Evolutionary conservation across 2,329 filamentous ascomycete species (phyloP), one percentile per base, ranked within the genome.

Genomic region (Fusarium fracticaudum): DNA sequence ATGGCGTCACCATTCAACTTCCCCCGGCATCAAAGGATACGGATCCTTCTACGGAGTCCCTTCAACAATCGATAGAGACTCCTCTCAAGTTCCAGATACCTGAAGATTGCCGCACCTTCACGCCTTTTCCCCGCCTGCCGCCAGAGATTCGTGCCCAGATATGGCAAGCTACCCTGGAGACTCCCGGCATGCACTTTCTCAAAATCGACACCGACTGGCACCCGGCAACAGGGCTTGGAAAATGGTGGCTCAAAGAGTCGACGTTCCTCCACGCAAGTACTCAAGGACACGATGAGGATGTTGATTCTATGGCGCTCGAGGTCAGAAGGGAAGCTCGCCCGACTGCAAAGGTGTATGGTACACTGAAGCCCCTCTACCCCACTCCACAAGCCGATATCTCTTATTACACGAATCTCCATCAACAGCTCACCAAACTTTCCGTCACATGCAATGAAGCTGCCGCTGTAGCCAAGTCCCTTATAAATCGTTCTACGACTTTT

Each of bases 161-260:
- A 60, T 84, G 82, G 82, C 78, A 78, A 44, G 51, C 59, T 26
- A 77, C 79, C 29, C 65, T 84, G 15, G 68, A 76, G 4, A 75
- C 79, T 15, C 81, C 81, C 2, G 82, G 82, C 33, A 79, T 83
- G 74, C 79, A 83, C 45, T 84, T 83, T 45, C 72, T 84, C 63
- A 79, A 77, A 60, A 71, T 82, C 12, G 64, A 79, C 18, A 71
- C 72, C 12, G 58, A 64, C 13, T 76, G 74, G 24, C 60, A 71
- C 13, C 48, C 67, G 14, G 48, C 60, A 11, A 62, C 66, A 33
- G 58, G 64, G 6, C 37, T 31, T 41, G 77, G 76, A 51, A 74
- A 66, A 35, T 82, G 79, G 80, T 78, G 69, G 76, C 51, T 53
- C 18, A 73, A 54, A 51, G 53, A 64, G 24, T 31, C 60, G 12